These are phyloP conservation scores for Pelargonium fulgidum DNA, from an alignment of 441 rosid species.

Conservation along the genomic window DNA sequence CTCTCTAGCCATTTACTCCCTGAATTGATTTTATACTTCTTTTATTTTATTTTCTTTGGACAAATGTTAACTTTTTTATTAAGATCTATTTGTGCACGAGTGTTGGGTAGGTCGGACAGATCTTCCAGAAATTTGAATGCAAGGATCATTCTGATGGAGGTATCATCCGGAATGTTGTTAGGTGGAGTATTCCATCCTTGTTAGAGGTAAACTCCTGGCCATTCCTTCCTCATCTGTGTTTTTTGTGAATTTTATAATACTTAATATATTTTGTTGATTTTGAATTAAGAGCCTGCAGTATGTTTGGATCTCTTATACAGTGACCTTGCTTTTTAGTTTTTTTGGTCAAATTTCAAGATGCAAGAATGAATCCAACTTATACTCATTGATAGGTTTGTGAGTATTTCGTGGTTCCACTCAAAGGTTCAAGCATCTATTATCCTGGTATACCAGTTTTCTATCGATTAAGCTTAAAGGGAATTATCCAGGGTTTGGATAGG, in stretches of 20 bases:
- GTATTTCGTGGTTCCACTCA: neutral
- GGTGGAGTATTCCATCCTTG: slow-evolving; percentile 76
- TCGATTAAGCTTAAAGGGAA: neutral
- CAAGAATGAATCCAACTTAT: neutral
- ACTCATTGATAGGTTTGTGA: neutral
- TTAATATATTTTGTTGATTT: slow-evolving; percentile 2
- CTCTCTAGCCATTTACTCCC: neutral
- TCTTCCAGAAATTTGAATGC: slow-evolving; percentile 77
- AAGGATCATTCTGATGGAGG: slow-evolving; percentile 54
- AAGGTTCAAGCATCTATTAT: neutral
- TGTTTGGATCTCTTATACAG: neutral
- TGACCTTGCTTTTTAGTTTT: neutral
- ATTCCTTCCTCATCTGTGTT: slow-evolving; percentile 5
- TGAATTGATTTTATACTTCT: slow-evolving; percentile 3
- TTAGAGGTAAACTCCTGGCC: slow-evolving; percentile 46
- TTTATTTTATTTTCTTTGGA: neutral
- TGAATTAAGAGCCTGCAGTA: slow-evolving; percentile 2
- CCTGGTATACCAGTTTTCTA: neutral
- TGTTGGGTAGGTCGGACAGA: slow-evolving; percentile 68
- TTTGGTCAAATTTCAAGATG: slow-evolving; percentile 1
- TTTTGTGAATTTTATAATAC: slow-evolving; percentile 12
- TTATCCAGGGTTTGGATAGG: neutral
- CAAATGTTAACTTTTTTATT: slow-evolving; percentile 12
- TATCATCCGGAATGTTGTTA: slow-evolving; percentile 65
- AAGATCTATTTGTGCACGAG: slow-evolving; percentile 16